Conservation (phyloP, 2,329 filamentous ascomycete species). For the Colletotrichum camelliae region DNA sequence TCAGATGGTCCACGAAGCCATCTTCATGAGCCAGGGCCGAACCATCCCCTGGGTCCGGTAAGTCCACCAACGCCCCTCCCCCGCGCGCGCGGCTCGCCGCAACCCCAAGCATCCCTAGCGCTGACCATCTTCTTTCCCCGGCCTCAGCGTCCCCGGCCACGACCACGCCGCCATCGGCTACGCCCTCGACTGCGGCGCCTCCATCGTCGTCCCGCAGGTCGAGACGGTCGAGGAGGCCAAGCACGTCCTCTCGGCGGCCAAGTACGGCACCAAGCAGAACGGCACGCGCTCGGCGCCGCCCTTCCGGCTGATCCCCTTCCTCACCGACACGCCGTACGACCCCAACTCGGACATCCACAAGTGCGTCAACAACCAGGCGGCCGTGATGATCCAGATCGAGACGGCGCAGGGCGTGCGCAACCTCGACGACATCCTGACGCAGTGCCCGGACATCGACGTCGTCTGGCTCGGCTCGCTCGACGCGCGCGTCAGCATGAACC, state of each 20-base stretch:
- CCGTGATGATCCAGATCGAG: conserved; percentile 55
- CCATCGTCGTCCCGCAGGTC: conserved; percentile 51
- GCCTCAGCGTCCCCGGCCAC: conserved; percentile 43
- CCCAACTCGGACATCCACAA: conserved; percentile 37
- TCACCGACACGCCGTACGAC: conserved; percentile 42
- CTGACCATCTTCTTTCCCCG: neutral
- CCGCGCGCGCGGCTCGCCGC: neutral
- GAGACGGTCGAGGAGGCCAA: conserved; percentile 52
- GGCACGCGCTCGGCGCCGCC: conserved; percentile 52
- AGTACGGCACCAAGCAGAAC: conserved; percentile 44
- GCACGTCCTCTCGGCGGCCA: conserved; percentile 46
- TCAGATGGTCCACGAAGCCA: conserved; percentile 49
- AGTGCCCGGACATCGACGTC: conserved; percentile 48
- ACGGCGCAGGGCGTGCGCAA: conserved; percentile 46
- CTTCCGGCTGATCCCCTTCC: conserved; percentile 42
- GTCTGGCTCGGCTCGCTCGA: conserved; percentile 54
- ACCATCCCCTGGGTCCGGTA: conserved; percentile 49
- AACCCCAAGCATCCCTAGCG: neutral
- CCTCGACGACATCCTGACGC: conserved; percentile 54
- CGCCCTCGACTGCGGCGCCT: conserved; percentile 54
- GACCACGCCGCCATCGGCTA: conserved; percentile 52
- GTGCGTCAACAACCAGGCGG: conserved; percentile 51
- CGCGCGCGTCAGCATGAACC: conserved; percentile 47
- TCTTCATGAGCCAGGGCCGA: conserved; percentile 50
- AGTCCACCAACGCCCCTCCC: neutral